phyloP scores from a whole-genome alignment of 2,329 filamentous ascomycete genomes.

The Pseudogymnoascus sp. region DNA sequence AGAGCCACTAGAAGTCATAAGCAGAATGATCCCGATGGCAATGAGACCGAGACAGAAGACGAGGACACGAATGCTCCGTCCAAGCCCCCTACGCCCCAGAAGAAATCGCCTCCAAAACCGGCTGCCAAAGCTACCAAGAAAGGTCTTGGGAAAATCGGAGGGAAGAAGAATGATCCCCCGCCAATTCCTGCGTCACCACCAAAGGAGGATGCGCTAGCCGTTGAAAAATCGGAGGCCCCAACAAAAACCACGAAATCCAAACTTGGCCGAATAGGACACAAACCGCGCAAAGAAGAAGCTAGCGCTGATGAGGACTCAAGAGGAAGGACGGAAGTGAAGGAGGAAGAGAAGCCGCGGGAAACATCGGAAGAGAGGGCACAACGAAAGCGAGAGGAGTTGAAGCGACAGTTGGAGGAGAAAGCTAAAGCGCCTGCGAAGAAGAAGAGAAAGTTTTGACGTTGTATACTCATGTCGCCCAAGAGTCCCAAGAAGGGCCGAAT shows the following conservation, averaged over 20 bases:
- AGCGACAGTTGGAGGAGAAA: constrained; percentile 26
- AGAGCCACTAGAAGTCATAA: neutral
- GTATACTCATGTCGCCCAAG: neutral
- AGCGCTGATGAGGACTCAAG: constrained; percentile 12
- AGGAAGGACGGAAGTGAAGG: constrained; percentile 14
- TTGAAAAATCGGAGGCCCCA: constrained; percentile 11
- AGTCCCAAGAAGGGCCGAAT: neutral
- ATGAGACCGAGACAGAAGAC: neutral
- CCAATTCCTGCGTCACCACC: neutral
- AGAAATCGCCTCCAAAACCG: neutral
- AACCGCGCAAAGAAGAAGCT: constrained; percentile 12
- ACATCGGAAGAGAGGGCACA: constrained; percentile 26
- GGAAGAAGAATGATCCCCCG: constrained; percentile 17
- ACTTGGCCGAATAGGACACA: constrained; percentile 19
- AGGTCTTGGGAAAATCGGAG: constrained; percentile 22
- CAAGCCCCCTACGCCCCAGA: neutral
- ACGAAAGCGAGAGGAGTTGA: constrained; percentile 23
- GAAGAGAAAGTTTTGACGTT: constrained; percentile 27
- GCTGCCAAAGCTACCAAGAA: constrained; percentile 14
- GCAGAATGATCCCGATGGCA: neutral
- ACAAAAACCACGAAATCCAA: constrained; percentile 15
- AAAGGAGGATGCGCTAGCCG: neutral
- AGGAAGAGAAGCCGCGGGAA: constrained; percentile 15
- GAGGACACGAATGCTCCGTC: neutral
- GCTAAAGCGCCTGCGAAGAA: constrained; percentile 25